Evolutionary conservation across 1,284 basidiomycete species (phyloP).

Genomic region (Inonotus hispidus): DNA sequence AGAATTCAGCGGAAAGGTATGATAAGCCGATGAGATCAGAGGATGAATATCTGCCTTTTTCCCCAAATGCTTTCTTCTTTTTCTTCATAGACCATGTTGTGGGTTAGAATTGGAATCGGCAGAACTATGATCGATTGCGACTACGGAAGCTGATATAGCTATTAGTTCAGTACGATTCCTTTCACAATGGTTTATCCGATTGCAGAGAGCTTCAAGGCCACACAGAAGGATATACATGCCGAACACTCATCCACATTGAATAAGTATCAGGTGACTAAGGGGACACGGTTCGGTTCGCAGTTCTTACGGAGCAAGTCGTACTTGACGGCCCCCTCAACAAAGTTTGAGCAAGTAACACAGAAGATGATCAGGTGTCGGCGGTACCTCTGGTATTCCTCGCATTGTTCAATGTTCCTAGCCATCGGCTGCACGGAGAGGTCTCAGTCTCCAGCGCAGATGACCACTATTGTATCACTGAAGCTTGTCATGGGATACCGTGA

Average conservation of each 20-base stretch:
- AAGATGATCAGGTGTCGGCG: not conserved
- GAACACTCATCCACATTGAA: too few species aligned
- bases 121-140: not conserved
- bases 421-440: not conserved
- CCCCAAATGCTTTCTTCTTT: not conserved
- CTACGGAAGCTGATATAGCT: not conserved
- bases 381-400: not conserved
- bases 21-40: not conserved
- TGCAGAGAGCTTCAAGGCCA: too few species aligned
- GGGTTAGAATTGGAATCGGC: not conserved
- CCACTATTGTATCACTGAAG: not conserved
- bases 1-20: constrained; percentile 37
- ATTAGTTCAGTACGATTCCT: not conserved
- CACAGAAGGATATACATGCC: too few species aligned
- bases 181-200: too few species aligned
- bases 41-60: not conserved
- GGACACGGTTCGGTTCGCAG: too few species aligned
- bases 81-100: not conserved
- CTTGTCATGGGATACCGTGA: too few species aligned
- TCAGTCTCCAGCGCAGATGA: not conserved
- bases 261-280: too few species aligned
- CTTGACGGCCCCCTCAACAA: not conserved
- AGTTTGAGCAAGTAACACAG: not conserved
- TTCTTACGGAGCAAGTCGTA: not conserved
- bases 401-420: not conserved